Evolutionary conservation across 305 asterid species (phyloP).

Genomic region (Fraxinus albicans): DNA sequence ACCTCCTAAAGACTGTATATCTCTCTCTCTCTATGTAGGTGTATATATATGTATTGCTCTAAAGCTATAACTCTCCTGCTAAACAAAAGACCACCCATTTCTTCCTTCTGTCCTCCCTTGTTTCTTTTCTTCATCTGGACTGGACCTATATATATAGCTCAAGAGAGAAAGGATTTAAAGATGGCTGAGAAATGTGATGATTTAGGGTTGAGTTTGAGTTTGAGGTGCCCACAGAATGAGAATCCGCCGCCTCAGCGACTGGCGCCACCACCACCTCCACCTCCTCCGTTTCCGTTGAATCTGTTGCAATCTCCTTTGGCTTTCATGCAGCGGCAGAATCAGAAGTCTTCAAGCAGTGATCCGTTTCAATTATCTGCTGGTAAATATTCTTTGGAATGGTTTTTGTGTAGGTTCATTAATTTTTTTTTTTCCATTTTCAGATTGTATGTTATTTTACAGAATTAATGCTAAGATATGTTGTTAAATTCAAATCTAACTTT

Average conservation of each 20-base stretch:
- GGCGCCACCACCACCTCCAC: not conserved
- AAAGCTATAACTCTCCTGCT: constrained; percentile 35
- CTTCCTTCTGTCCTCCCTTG: constrained; percentile 22
- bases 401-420: not conserved
- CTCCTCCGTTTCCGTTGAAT: constrained; percentile 43
- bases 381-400: constrained; percentile 12
- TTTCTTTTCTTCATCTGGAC: constrained; percentile 4
- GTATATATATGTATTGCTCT: not conserved
- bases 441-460: not conserved
- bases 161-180: not conserved
- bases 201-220: constrained; percentile 56
- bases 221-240: constrained; percentile 45
- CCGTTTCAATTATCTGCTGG: constrained; percentile 46
- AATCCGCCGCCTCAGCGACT: not conserved
- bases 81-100: constrained; percentile 33
- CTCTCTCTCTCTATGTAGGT: not conserved
- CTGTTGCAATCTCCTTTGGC: constrained; percentile 42
- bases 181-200: constrained; percentile 60
- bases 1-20: not conserved
- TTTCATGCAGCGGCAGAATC: constrained; percentile 40
- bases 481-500: not conserved
- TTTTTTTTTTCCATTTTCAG: not conserved
- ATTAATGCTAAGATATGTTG: not conserved
- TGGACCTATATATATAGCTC: not conserved
- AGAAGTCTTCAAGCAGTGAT: constrained; percentile 29